Evolutionary conservation across 352 stramenopile genomes (phyloP).

Genomic region (Phytophthora pluvialis): DNA sequence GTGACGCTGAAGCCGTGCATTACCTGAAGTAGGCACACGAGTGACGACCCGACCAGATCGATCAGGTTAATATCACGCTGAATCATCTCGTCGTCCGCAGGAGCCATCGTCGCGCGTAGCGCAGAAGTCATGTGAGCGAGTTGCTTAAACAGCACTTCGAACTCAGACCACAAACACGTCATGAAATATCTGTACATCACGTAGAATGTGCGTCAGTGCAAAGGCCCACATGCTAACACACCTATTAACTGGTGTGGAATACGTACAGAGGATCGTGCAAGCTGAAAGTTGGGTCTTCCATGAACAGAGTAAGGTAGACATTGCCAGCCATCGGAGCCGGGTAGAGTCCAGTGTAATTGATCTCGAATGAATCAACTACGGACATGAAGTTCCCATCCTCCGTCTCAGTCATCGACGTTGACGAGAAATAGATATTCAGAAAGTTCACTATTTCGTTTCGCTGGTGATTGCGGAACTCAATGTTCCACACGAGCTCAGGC

Average conservation of each 20-base stretch:
- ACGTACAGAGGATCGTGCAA: conserved; percentile 91
- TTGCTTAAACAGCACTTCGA: conserved; percentile 74
- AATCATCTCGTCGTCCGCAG: conserved; percentile 66
- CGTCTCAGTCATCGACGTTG: conserved; percentile 51
- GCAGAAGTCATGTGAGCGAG: conserved; percentile 72
- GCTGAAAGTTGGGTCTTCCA: conserved; percentile 93
- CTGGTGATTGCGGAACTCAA: conserved; percentile 85
- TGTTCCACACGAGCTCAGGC: conserved; percentile 95
- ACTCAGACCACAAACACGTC: conserved; percentile 81
- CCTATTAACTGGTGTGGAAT: not conserved
- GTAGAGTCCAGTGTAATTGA: conserved; percentile 82
- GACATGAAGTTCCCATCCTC: conserved; percentile 46
- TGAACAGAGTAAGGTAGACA: conserved; percentile 93
- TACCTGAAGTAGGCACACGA: conserved; percentile 82
- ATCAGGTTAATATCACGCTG: conserved; percentile 73
- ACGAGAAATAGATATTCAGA: conserved; percentile 81
- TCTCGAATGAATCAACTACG: conserved; percentile 60
- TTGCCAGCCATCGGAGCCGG: conserved; percentile 79
- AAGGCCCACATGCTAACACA: not conserved
- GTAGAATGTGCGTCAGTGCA: conserved; percentile 1
- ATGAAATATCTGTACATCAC: conserved; percentile 65
- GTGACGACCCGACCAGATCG: conserved; percentile 77
- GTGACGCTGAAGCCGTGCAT: not conserved
- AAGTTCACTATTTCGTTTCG: conserved; percentile 73
- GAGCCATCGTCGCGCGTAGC: conserved; percentile 65